phyloP scores from a whole-genome alignment of 192 early-diverging fungal species.

The Rhizophagus sp. region DNA sequence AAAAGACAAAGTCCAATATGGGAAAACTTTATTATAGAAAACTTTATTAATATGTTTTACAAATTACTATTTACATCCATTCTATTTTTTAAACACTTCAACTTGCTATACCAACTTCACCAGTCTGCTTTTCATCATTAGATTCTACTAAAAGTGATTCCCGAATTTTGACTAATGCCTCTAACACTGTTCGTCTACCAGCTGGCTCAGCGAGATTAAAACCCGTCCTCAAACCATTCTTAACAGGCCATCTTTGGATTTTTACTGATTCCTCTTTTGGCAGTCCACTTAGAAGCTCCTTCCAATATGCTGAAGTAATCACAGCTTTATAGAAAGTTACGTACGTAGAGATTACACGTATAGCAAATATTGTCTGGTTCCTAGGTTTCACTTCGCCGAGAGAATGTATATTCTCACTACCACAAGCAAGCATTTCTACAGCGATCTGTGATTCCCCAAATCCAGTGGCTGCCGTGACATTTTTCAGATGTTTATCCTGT shows the following conservation, averaged over 20 bases:
- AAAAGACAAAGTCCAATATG: too few species aligned
- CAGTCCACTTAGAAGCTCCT: not conserved
- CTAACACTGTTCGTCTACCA: not conserved
- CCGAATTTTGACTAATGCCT: not conserved
- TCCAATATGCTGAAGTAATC: slow-evolving; percentile 1
- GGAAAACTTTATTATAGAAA: too few species aligned
- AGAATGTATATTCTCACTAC: not conserved
- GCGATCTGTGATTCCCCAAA: not conserved
- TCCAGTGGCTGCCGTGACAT: not conserved
- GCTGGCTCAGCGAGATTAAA: not conserved
- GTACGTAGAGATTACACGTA: not conserved
- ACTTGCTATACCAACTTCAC: too few species aligned
- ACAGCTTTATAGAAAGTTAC: slow-evolving; percentile 11
- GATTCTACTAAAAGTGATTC: not conserved
- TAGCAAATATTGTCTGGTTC: not conserved
- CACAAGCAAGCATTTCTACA: not conserved
- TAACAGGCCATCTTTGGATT: slow-evolving; percentile 4
- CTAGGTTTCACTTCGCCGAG: not conserved
- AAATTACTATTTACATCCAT: too few species aligned
- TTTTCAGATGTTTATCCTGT: slow-evolving; percentile 15
- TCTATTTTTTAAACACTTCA: too few species aligned
- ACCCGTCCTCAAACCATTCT: not conserved
- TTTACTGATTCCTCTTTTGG: not conserved
- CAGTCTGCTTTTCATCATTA: too few species aligned
- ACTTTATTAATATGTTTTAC: too few species aligned